phyloP scores from a whole-genome alignment of 768 basidiomycete genomes.

The Paxillus rubicundulus region DNA sequence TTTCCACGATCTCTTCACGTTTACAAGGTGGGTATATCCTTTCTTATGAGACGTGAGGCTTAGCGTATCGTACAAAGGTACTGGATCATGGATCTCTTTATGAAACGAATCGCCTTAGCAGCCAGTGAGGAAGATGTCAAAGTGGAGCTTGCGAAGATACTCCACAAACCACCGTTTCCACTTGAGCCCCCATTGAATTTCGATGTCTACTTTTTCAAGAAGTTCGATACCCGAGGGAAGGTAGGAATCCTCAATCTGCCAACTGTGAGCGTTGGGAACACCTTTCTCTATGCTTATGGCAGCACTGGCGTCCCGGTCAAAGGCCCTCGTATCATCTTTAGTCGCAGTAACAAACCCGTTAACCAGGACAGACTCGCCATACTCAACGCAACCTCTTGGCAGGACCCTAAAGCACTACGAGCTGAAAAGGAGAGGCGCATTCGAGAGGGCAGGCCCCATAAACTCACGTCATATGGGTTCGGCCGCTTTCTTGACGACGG shows the following conservation, averaged over 20 bases:
- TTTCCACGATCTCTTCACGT: slow-evolving; percentile 1
- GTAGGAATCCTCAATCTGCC: slow-evolving; percentile 34
- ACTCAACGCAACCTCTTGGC: slow-evolving; percentile 28
- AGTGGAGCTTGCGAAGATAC: slow-evolving; percentile 29
- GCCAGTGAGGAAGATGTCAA: slow-evolving; percentile 32
- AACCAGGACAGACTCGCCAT: slow-evolving; percentile 21
- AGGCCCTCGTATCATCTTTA: slow-evolving; percentile 21
- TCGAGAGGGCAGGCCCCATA: slow-evolving; percentile 18
- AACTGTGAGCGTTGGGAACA: slow-evolving; percentile 9
- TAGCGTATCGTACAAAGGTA: neutral
- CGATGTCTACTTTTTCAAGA: slow-evolving; percentile 31
- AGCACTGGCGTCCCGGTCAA: slow-evolving; percentile 24
- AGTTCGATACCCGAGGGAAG: slow-evolving; percentile 17
- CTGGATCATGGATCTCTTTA: slow-evolving; percentile 35
- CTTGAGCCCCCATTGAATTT: slow-evolving; percentile 30
- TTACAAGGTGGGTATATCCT: slow-evolving; percentile 18
- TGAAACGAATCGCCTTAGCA: slow-evolving; percentile 29
- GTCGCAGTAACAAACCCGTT: slow-evolving; percentile 19
- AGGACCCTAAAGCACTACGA: slow-evolving; percentile 27
- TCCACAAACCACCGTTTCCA: slow-evolving; percentile 36
- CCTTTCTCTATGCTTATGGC: slow-evolving; percentile 30
- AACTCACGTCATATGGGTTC: slow-evolving; percentile 29
- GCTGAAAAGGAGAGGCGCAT: slow-evolving; percentile 24
- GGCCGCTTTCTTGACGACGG: slow-evolving; percentile 37
- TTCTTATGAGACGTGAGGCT: neutral